These are phyloP conservation scores for Groenewaldozyma auringiensis DNA, from an alignment of 1,139 yeast species.

Conservation along the genomic window DNA sequence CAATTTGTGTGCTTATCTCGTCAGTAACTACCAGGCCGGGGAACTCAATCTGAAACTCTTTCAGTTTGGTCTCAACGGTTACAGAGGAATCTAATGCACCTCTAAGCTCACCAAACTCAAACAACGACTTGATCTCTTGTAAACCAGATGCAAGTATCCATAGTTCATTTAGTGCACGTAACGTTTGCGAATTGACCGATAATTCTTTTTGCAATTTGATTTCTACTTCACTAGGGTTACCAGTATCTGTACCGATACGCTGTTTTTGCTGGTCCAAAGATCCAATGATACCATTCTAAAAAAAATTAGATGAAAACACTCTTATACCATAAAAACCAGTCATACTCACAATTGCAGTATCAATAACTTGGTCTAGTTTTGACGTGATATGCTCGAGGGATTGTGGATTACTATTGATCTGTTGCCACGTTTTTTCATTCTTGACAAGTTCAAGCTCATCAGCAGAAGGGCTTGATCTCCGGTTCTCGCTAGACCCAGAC, in stretches of 20 bases:
- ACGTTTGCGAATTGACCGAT: slow-evolving; percentile 1
- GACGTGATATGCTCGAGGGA: slow-evolving; percentile 15
- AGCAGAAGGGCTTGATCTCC: not conserved
- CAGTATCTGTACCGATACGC: not conserved
- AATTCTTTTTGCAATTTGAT: slow-evolving; percentile 6
- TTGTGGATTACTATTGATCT: slow-evolving; percentile 4
- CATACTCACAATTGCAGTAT: slow-evolving; percentile 2
- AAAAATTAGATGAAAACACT: not conserved
- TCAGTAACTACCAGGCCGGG: slow-evolving; percentile 13
- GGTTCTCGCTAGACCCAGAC: not conserved
- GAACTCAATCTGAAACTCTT: slow-evolving; percentile 14
- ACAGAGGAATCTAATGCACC: slow-evolving; percentile 23
- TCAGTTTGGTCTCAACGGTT: slow-evolving; percentile 17
- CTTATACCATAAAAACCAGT: not conserved
- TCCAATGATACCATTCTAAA: slow-evolving; percentile 2
- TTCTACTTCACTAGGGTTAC: slow-evolving; percentile 6
- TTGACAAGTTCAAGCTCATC: not conserved
- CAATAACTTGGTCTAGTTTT: slow-evolving; percentile 36
- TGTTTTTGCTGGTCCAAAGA: slow-evolving; percentile 30
- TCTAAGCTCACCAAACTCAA: slow-evolving; percentile 22
- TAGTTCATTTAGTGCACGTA: slow-evolving; percentile 19
- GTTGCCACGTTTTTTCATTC: slow-evolving; percentile 2
- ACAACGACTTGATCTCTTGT: slow-evolving; percentile 23
- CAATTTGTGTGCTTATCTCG: slow-evolving; percentile 14
- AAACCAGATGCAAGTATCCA: slow-evolving; percentile 27